Evolutionary conservation across 768 basidiomycete genomes (phyloP).

Genomic region (Dentipellis sp.): DNA sequence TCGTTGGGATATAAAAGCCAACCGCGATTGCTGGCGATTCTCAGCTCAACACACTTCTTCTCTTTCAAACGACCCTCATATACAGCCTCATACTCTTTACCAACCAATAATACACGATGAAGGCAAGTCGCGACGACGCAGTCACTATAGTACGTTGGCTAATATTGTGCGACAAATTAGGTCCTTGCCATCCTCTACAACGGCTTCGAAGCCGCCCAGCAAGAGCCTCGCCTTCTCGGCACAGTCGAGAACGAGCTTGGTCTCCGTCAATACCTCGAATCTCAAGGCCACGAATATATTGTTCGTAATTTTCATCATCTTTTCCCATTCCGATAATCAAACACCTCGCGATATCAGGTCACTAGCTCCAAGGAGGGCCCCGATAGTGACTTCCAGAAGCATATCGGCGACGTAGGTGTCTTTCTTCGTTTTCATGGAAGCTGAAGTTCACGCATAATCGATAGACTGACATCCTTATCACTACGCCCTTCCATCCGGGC

Average conservation of each 20-base stretch:
- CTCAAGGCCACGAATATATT: too few species aligned
- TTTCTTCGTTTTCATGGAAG: too few species aligned
- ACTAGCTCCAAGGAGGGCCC: constrained; percentile 82
- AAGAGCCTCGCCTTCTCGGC: constrained; percentile 24
- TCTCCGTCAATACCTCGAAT: constrained; percentile 26
- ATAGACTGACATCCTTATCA: constrained; percentile 15
- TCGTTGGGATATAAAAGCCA: constrained; percentile 10
- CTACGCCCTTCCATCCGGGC: constrained; percentile 22
- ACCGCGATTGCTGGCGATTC: constrained; percentile 13
- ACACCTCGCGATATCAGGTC: constrained; percentile 37
- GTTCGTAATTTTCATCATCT: constrained; percentile 32
- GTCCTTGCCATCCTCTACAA: constrained; percentile 24
- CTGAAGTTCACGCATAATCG: too few species aligned
- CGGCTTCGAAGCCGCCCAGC: too few species aligned
- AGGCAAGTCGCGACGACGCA: too few species aligned
- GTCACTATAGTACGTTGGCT: too few species aligned
- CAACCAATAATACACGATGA: too few species aligned
- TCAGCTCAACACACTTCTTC: constrained; percentile 4
- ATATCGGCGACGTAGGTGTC: constrained; percentile 69
- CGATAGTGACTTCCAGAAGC: constrained; percentile 35
- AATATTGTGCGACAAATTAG: too few species aligned
- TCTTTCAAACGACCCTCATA: too few species aligned
- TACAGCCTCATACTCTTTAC: too few species aligned
- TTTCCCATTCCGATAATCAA: not conserved
- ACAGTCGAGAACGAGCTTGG: constrained; percentile 31